A percentile compares a stretch with the other conserved stretches of the same genome.
Evolutionary conservation across 768 basidiomycete species (phyloP).

Genomic region (Lentinula aciculospora): DNA sequence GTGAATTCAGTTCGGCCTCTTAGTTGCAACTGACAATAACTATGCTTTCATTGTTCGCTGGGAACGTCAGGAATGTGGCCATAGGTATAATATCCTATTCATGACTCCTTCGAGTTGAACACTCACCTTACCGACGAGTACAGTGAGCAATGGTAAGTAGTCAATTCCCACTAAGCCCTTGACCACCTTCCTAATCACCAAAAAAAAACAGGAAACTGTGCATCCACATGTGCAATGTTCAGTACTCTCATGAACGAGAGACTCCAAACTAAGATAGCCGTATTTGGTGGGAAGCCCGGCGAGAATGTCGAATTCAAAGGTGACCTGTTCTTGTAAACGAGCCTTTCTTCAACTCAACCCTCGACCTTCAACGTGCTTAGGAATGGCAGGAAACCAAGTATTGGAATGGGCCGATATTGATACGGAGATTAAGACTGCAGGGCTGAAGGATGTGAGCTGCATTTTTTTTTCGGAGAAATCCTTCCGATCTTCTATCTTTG

Average conservation of each 20-base stretch:
- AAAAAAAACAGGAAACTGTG: conserved; percentile 29
- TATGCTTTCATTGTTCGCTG: not conserved
- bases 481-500: not conserved
- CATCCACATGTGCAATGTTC: conserved; percentile 62
- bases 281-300: conserved; percentile 54
- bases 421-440: conserved; percentile 54
- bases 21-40: no score
- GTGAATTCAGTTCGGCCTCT: conserved; percentile 17
- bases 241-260: conserved; percentile 56
- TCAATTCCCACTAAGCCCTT: not conserved
- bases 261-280: conserved; percentile 44
- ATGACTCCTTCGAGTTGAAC: not conserved
- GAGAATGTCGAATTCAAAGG: conserved; percentile 47
- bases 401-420: conserved; percentile 57
- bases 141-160: conserved; percentile 1
- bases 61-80: conserved; percentile 31
- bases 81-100: conserved; percentile 27
- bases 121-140: not conserved
- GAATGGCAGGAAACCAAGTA: conserved; percentile 61
- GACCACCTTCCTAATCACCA: not conserved
- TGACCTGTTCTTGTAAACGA: no score
- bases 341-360: no score
- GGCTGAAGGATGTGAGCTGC: conserved; percentile 37
- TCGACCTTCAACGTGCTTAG: conserved; percentile 13
- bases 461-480: not conserved